Conservation (phyloP, 805 yeast species). For the Allodekkera sacchari region DNA sequence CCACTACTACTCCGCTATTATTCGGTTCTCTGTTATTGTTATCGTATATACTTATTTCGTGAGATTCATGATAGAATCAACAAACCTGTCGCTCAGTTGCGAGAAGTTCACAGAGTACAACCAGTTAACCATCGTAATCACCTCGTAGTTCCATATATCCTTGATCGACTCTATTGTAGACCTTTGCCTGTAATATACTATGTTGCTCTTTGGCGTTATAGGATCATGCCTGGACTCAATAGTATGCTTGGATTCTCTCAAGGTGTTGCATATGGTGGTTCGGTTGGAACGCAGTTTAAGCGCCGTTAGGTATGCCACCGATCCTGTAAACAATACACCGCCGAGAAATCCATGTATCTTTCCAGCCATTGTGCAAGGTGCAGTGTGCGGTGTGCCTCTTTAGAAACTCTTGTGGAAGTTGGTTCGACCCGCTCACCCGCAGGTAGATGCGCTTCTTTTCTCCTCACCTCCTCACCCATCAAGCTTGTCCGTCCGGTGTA, state of each 20-base stretch:
- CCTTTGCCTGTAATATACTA: slow-evolving; percentile 38
- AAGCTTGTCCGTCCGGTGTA: no score
- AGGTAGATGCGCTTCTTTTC: no score
- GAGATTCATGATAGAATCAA: no score
- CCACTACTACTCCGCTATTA: no score
- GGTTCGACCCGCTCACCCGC: no score
- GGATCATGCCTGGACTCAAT: slow-evolving; percentile 47
- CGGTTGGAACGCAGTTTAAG: slow-evolving; percentile 44
- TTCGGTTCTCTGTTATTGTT: no score
- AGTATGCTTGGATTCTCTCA: slow-evolving; percentile 39
- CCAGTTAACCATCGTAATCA: slow-evolving; percentile 56
- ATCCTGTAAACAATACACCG: slow-evolving; percentile 55
- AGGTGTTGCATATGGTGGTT: slow-evolving; percentile 34
- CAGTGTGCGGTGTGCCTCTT: no score
- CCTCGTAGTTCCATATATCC: slow-evolving; percentile 75
- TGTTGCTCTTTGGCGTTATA: slow-evolving; percentile 36
- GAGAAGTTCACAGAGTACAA: slow-evolving; percentile 33
- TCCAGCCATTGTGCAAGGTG: slow-evolving; percentile 33
- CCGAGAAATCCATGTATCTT: slow-evolving; percentile 49
- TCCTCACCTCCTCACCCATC: no score
- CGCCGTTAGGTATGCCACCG: slow-evolving; percentile 54
- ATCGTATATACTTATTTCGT: no score
- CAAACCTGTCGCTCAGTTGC: slow-evolving; percentile 8
- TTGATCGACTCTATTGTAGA: slow-evolving; percentile 51
- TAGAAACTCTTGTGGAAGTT: no score